Base-by-base conservation (phyloP, 768 basidiomycete species). In the Gloeophyllum trabeum region DNA sequence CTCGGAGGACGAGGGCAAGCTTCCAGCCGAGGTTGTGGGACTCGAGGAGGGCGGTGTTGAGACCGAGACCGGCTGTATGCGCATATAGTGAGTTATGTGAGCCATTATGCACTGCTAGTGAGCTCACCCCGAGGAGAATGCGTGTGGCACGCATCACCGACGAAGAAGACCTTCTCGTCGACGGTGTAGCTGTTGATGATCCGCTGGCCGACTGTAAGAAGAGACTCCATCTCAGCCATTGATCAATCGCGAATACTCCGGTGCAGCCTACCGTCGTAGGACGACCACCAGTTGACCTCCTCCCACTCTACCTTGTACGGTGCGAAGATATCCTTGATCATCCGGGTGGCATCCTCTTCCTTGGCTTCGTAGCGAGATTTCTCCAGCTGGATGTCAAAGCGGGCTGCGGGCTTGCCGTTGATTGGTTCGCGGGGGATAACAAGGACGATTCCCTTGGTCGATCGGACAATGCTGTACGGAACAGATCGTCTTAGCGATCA, bases 231-330 rank as follows among this genome's bases (percentile, higher is more conserved):
- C n/a, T n/a, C n/a, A n/a, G n/a, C n/a, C n/a, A n/a, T n/a, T n/a
- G n/a, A n/a, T n/a, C n/a, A n/a, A n/a, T n/a, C n/a, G n/a, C n/a
- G n/a, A n/a, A n/a, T n/a, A 19, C 12, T 19, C n/a, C 12, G 6
- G 24, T 4, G 26, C 6, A 19, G 41, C 43, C 14, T 2, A 44
- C 43, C 43, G 13, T 44, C 43, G 21, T 44, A 44, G 14, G 43
- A 44, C 22, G 43, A 44, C 43, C 43, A 44, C 43, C 43, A 44
- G 35, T 44, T 44, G 24, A 44, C 43, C 32, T 44, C 43, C 18
- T 44, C 43, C 43, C 43, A 44, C 21, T 44, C 43, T 6, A 44
- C 16, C 43, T 32, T 39, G 43, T 39, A 44, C 4, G 43, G 43
- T 19, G 20, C 20, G 38, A 44, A 44, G 38, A 44, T 44, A 7